Conservation (phyloP, 176 grass and related monocot species). For the Oryza officinalis region DNA sequence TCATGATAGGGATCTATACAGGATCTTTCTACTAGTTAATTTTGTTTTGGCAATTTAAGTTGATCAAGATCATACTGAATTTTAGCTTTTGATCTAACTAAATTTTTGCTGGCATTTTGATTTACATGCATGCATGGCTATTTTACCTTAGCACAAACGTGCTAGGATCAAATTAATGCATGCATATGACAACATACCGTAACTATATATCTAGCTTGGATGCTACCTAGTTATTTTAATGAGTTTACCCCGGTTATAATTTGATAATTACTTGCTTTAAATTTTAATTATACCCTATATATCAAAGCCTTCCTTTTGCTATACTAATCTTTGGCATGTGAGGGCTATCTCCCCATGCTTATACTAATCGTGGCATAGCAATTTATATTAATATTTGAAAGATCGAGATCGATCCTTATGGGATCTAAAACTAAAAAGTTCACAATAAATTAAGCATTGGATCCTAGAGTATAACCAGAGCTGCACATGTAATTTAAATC, state of each 20-base stretch:
- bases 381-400: constrained; percentile 13
- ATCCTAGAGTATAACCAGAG: constrained; percentile 34
- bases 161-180: background rate
- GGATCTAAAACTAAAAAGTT: constrained; percentile 15
- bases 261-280: background rate
- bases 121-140: background rate
- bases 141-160: background rate
- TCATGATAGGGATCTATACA: background rate
- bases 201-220: background rate
- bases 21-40: background rate
- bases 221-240: background rate
- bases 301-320: background rate
- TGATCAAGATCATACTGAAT: background rate
- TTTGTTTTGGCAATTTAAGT: background rate
- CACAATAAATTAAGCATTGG: constrained; percentile 30
- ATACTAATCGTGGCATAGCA: constrained; percentile 14
- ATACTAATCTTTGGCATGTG: constrained; percentile 28
- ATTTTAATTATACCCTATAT: background rate
- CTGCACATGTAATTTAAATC: background rate
- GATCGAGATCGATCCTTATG: constrained; percentile 17
- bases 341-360: constrained; percentile 7
- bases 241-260: background rate
- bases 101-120: background rate
- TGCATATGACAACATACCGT: background rate
- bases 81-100: background rate